These are phyloP conservation scores for Kockovaella imperatae DNA, from an alignment of 768 basidiomycete genomes.

Conservation along the genomic window DNA sequence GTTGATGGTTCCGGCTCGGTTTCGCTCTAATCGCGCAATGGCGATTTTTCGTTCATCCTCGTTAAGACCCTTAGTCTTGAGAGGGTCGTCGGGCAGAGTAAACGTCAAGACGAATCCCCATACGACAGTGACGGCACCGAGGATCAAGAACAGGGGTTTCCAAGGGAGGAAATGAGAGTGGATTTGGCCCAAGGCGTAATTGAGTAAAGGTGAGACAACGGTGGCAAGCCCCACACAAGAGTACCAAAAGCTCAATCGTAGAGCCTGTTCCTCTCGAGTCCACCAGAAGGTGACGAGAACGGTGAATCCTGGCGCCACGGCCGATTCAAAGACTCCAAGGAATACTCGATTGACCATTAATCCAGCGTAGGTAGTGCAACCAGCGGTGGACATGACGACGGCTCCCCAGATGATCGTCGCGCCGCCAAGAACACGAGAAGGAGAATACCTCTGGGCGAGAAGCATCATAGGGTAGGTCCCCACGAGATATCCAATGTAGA, in stretches of 20 bases:
- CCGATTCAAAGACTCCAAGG: slow-evolving; percentile 52
- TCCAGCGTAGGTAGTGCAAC: slow-evolving; percentile 48
- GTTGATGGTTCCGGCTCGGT: slow-evolving; percentile 32
- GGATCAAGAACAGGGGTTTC: slow-evolving; percentile 46
- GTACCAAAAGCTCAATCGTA: slow-evolving; percentile 41
- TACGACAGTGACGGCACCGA: slow-evolving; percentile 7
- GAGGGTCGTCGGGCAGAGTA: slow-evolving; percentile 42
- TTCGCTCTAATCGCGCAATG: slow-evolving; percentile 19
- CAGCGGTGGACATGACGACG: slow-evolving; percentile 46
- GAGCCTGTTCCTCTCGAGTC: slow-evolving; percentile 51
- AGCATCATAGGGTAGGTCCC: neutral
- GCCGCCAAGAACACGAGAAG: neutral
- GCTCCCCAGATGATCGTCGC: too few relatives aligned
- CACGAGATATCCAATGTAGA: neutral
- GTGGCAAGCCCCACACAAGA: slow-evolving; percentile 49
- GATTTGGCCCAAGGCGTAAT: slow-evolving; percentile 50
- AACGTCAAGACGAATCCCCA: slow-evolving; percentile 28
- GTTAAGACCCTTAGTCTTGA: slow-evolving; percentile 24
- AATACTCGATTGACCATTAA: slow-evolving; percentile 49
- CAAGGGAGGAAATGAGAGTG: slow-evolving; percentile 34
- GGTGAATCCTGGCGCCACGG: slow-evolving; percentile 50
- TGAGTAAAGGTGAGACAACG: slow-evolving; percentile 49
- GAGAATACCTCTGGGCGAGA: neutral
- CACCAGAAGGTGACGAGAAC: slow-evolving; percentile 51
- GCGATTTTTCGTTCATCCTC: slow-evolving; percentile 43